phyloP scores from a whole-genome alignment of 1,284 basidiomycete genomes.

The Anthracocystis setariae region DNA sequence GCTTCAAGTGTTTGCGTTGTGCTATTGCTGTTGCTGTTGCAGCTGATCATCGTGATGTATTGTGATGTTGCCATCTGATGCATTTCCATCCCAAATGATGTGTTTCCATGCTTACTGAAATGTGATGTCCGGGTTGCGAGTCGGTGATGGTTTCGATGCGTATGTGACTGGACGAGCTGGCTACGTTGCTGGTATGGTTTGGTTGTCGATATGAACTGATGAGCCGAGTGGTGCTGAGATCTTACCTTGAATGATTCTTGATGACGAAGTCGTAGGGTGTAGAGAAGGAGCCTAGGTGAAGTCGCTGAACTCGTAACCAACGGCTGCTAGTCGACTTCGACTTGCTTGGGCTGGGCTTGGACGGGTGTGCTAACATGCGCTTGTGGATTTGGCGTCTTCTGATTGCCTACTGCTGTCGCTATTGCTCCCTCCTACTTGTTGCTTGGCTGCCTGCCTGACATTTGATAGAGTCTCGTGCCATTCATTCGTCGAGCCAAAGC shows the following conservation, averaged over 20 bases:
- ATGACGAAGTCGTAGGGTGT: conserved; percentile 46
- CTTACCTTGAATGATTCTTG: conserved; percentile 56
- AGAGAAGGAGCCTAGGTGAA: conserved; percentile 30
- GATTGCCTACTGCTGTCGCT: no score
- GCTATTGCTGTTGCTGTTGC: not conserved
- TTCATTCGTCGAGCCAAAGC: not conserved
- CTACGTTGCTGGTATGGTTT: conserved; percentile 24
- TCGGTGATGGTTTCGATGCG: conserved; percentile 1
- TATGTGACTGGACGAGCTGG: conserved; percentile 4
- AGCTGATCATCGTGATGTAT: not conserved
- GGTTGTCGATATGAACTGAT: conserved; percentile 1
- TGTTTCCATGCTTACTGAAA: not conserved
- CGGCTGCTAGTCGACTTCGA: not conserved
- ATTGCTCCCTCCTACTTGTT: no score
- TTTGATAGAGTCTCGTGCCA: no score
- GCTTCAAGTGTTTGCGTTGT: not conserved
- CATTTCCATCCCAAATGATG: not conserved
- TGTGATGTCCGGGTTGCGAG: not conserved
- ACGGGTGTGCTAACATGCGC: no score
- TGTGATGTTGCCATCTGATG: not conserved
- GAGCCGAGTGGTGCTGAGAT: conserved; percentile 5
- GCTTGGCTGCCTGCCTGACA: not conserved
- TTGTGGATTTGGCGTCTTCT: no score
- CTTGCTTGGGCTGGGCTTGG: no score
- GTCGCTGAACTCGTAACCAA: conserved; percentile 16